Evolutionary conservation across 176 grass and related monocot genomes (phyloP).

Genomic region (Elaeis guineensis): DNA sequence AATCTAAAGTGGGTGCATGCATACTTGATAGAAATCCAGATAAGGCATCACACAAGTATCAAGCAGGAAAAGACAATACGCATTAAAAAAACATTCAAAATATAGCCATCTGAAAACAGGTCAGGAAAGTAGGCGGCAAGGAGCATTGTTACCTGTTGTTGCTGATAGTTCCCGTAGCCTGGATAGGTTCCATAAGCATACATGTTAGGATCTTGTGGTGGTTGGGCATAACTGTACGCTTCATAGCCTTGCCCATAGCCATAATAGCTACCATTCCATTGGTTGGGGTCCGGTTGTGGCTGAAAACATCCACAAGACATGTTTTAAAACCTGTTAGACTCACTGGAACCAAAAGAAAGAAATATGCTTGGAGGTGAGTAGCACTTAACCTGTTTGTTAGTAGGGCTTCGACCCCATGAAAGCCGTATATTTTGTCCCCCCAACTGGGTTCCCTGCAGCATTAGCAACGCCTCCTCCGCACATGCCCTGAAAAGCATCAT

Average conservation of each 20-base stretch:
- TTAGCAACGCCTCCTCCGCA: conserved; percentile 69
- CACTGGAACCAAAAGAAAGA: too few relatives aligned
- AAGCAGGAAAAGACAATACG: too few relatives aligned
- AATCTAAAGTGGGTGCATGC: too few relatives aligned
- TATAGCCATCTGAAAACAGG: too few relatives aligned
- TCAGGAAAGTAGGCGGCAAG: too few relatives aligned
- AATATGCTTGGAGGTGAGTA: too few relatives aligned
- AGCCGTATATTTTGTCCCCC: conserved; percentile 91
- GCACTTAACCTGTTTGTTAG: conserved; percentile 46
- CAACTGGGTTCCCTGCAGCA: conserved; percentile 73
- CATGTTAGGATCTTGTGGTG: conserved; percentile 82
- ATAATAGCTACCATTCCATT: conserved; percentile 53
- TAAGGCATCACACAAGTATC: too few relatives aligned
- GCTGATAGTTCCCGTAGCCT: conserved; percentile 78
- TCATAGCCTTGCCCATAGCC: conserved; percentile 61
- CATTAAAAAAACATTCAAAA: too few relatives aligned
- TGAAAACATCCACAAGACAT: conserved; percentile 12
- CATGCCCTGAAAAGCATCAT: conserved; percentile 37
- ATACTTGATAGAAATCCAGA: too few relatives aligned
- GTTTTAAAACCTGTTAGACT: too few relatives aligned
- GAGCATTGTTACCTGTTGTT: conserved; percentile 22
- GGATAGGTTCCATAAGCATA: conserved; percentile 75
- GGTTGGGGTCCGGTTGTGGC: conserved; percentile 54
- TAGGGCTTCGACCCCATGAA: conserved; percentile 89
- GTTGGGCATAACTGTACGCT: conserved; percentile 56